These are phyloP conservation scores for Solanum piurae DNA, from an alignment of 257 asterid species.

Conservation along the genomic window DNA sequence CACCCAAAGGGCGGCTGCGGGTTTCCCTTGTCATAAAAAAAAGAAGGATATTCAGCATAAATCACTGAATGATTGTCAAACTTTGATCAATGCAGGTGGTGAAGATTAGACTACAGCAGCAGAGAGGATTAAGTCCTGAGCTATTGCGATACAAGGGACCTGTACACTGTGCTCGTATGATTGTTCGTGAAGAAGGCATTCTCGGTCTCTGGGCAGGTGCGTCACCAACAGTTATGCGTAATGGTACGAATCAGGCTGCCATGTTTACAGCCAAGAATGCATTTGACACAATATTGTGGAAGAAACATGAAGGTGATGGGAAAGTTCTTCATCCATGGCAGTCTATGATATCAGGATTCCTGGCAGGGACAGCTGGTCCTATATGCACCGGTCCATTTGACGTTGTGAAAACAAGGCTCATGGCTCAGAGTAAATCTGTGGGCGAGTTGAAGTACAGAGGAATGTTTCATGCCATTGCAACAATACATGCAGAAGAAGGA, in stretches of 20 bases:
- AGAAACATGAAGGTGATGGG: conserved; percentile 81
- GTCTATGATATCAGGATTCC: conserved; percentile 92
- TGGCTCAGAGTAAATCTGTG: conserved; percentile 83
- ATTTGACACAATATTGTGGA: conserved; percentile 71
- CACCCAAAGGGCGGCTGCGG: no score
- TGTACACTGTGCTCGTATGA: conserved; percentile 59
- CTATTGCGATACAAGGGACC: conserved; percentile 83
- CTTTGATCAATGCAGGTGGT: conserved; percentile 52
- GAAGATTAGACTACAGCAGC: conserved; percentile 93
- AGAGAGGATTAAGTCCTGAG: conserved; percentile 69
- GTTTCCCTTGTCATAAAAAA: no score
- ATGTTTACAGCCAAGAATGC: conserved; percentile 95
- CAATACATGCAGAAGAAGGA: conserved; percentile 81
- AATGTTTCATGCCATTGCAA: conserved; percentile 80
- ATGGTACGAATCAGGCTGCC: conserved; percentile 96
- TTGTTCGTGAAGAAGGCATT: conserved; percentile 78
- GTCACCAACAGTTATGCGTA: conserved; percentile 94
- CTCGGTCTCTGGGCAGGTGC: conserved; percentile 95
- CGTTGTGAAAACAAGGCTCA: conserved; percentile 92
- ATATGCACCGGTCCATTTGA: conserved; percentile 96
- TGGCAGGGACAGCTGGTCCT: conserved; percentile 95
- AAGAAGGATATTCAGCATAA: neutral
- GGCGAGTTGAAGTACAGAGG: conserved; percentile 71
- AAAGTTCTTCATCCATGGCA: conserved; percentile 76
- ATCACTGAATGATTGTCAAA: neutral